Percentiles rank a stretch among this genome's conserved stretches.
These are phyloP conservation scores for Thalassiosira livingstoniorum DNA, from an alignment of 352 stramenopile species.

Conservation along the genomic window DNA sequence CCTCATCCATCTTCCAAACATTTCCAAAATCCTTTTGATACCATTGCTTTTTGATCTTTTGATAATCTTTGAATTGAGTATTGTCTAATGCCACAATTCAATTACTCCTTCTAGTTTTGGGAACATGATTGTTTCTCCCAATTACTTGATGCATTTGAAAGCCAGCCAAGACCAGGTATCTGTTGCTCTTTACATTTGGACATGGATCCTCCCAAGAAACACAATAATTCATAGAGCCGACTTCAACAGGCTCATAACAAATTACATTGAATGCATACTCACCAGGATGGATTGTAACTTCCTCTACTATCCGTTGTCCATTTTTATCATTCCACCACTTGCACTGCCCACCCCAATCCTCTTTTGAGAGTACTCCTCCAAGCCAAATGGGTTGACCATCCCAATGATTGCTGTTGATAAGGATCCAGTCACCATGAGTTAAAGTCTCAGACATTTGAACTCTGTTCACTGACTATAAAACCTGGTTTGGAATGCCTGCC, in stretches of 20 bases:
- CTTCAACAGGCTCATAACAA: neutral
- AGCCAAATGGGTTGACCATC: slow-evolving; percentile 3
- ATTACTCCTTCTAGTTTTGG: neutral
- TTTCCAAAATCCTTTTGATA: too few species aligned
- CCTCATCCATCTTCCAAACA: too few species aligned
- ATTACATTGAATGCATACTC: neutral
- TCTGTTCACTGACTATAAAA: neutral
- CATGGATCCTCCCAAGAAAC: neutral
- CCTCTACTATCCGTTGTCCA: neutral
- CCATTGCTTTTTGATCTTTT: too few species aligned
- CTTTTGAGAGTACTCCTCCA: neutral
- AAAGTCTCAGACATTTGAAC: neutral
- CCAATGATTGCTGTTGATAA: neutral
- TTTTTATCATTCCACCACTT: neutral
- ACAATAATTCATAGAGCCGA: neutral
- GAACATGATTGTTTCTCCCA: slow-evolving; percentile 12
- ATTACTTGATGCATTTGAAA: slow-evolving; percentile 18
- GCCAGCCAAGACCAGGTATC: neutral
- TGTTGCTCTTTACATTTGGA: slow-evolving; percentile 1
- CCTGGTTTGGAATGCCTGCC: neutral
- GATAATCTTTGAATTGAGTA: too few species aligned
- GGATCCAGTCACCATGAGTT: neutral
- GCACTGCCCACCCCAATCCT: neutral
- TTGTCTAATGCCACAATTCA: too few species aligned
- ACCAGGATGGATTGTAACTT: neutral